These are phyloP conservation scores for Skeletonema marinoi DNA, from an alignment of 108 stramenopile species.

Conservation along the genomic window DNA sequence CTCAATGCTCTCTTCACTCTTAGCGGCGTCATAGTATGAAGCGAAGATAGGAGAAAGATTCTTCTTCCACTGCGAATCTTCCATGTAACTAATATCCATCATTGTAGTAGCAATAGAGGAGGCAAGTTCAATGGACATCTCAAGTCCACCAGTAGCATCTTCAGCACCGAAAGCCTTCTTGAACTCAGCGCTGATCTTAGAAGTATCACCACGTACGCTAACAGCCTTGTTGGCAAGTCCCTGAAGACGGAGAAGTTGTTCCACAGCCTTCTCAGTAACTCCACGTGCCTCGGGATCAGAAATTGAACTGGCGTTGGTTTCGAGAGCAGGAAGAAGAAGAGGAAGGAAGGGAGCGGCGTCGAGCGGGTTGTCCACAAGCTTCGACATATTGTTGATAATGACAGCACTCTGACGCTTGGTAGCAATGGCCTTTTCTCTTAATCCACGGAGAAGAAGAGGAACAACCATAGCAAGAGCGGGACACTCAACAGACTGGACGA, in stretches of 20 bases:
- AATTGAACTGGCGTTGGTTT: slow-evolving; percentile 92
- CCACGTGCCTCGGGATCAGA: slow-evolving; percentile 96
- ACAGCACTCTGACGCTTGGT: slow-evolving; percentile 98
- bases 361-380: slow-evolving; percentile 96
- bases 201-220: slow-evolving; percentile 81
- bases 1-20: slow-evolving; percentile 72
- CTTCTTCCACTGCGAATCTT: slow-evolving; percentile 91
- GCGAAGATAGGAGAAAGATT: slow-evolving; percentile 59
- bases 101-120: slow-evolving; percentile 79
- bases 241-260: slow-evolving; percentile 84
- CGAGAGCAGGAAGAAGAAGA: slow-evolving; percentile 93
- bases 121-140: slow-evolving; percentile 64
- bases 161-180: slow-evolving; percentile 61
- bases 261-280: slow-evolving; percentile 87
- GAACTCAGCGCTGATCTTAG: slow-evolving; percentile 76
- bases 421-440: slow-evolving; percentile 90
- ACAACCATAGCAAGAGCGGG: slow-evolving; percentile 99
- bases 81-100: slow-evolving; percentile 93
- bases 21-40: slow-evolving; percentile 67
- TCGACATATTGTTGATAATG: slow-evolving; percentile 98
- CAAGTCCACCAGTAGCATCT: slow-evolving; percentile 55
- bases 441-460: slow-evolving; percentile 96
- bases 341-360: slow-evolving; percentile 97
- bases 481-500: slow-evolving; percentile 98
- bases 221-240: slow-evolving; percentile 83